A percentile compares a stretch with the other conserved stretches of the same genome.
phyloP scores from a whole-genome alignment of 257 asterid species.

The Solanum tacnaense region DNA sequence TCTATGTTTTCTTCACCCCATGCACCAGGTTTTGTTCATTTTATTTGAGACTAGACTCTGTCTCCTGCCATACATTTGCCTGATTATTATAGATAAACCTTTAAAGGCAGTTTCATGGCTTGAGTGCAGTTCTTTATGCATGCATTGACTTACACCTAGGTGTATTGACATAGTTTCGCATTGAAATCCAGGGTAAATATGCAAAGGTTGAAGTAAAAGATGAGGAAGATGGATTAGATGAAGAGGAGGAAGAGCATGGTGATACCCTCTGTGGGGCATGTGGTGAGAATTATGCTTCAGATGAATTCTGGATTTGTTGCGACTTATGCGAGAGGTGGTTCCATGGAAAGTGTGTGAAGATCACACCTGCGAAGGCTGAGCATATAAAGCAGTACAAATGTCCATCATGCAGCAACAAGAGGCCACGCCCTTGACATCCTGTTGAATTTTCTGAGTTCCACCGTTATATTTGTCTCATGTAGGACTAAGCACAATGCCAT shows the following conservation, averaged over 20 bases:
- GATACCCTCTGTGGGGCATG: conserved; percentile 70
- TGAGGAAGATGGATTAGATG: conserved; percentile 22
- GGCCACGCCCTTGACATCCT: conserved; percentile 33
- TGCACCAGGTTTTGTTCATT: background rate
- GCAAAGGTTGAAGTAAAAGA: conserved; percentile 16
- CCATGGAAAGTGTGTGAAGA: conserved; percentile 79
- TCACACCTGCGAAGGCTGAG: conserved; percentile 80
- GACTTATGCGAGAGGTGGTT: conserved; percentile 78
- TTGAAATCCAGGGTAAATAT: conserved; percentile 20
- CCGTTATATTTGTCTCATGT: background rate
- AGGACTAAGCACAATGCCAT: background rate
- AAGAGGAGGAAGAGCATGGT: conserved; percentile 58
- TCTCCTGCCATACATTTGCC: background rate
- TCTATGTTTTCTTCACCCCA: background rate
- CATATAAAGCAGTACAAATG: conserved; percentile 82
- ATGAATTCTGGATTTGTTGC: conserved; percentile 76
- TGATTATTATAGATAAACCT: background rate
- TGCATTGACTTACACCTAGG: background rate
- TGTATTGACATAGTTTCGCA: background rate
- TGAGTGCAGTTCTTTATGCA: background rate
- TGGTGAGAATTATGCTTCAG: conserved; percentile 49
- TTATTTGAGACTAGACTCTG: background rate
- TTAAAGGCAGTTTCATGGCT: background rate
- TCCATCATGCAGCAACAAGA: conserved; percentile 72
- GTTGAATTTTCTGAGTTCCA: background rate